phyloP scores from a whole-genome alignment of 1,284 basidiomycete species.

The Mycena citricolor region DNA sequence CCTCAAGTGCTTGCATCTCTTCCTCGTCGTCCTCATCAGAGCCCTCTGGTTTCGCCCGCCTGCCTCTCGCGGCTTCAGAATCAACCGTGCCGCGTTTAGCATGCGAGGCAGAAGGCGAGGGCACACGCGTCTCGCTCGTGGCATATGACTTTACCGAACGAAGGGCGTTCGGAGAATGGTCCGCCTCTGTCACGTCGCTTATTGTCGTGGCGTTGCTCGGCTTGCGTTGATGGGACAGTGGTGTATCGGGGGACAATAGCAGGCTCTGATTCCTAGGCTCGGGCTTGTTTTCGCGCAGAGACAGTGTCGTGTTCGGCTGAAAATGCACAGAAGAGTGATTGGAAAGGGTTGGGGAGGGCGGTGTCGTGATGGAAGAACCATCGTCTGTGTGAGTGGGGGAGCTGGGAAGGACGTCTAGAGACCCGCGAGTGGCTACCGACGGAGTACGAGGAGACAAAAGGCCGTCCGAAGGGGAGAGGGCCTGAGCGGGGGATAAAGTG shows the following conservation, averaged over 20 bases:
- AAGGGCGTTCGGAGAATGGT: slow-evolving; percentile 33
- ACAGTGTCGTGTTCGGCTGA: slow-evolving; percentile 46
- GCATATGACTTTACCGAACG: slow-evolving; percentile 39
- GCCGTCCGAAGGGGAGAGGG: slow-evolving; percentile 13
- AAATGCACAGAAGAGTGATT: slow-evolving; percentile 61
- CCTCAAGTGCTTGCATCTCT: slow-evolving; percentile 47
- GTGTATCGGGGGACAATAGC: slow-evolving; percentile 46
- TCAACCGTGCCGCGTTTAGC: slow-evolving; percentile 23
- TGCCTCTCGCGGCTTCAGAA: slow-evolving; percentile 22
- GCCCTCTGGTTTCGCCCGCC: slow-evolving; percentile 32
- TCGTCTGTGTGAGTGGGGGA: slow-evolving; percentile 20
- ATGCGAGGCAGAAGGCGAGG: slow-evolving; percentile 24
- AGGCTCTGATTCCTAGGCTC: slow-evolving; percentile 56
- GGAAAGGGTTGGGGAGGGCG: slow-evolving; percentile 74
- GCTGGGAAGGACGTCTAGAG: slow-evolving; percentile 16
- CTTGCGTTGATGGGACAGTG: slow-evolving; percentile 47
- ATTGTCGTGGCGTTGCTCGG: slow-evolving; percentile 36
- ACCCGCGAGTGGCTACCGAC: slow-evolving; percentile 7
- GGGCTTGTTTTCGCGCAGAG: slow-evolving; percentile 71
- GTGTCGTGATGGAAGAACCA: slow-evolving; percentile 32
- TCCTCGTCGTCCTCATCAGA: slow-evolving; percentile 32
- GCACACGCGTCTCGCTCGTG: slow-evolving; percentile 37
- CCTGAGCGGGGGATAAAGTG: slow-evolving; percentile 14
- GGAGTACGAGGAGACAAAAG: slow-evolving; percentile 21
- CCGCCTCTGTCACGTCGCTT: slow-evolving; percentile 31